Evolutionary conservation across 805 yeast genomes (phyloP).

Genomic region (Kazachstania psychrophila): DNA sequence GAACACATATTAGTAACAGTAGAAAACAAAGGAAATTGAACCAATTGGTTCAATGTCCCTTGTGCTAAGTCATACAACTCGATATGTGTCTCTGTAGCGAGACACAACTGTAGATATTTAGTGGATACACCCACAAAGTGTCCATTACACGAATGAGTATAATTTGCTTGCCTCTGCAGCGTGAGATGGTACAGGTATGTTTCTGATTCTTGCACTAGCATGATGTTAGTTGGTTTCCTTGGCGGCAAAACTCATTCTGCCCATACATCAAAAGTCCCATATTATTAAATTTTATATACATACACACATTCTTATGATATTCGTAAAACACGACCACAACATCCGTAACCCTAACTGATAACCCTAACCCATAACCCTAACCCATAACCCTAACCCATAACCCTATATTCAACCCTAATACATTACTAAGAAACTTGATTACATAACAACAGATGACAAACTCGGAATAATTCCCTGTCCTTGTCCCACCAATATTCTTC

Average conservation of each 20-base stretch:
- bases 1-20: slow-evolving; percentile 44
- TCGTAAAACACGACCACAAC: too few species aligned
- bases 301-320: too few species aligned
- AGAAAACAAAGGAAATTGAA: slow-evolving; percentile 45
- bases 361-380: too few species aligned
- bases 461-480: too few species aligned
- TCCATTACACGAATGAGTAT: slow-evolving; percentile 53
- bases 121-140: slow-evolving; percentile 42
- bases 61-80: slow-evolving; percentile 37
- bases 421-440: too few species aligned
- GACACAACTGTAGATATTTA: slow-evolving; percentile 17
- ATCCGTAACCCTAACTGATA: too few species aligned
- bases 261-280: background rate
- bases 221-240: background rate
- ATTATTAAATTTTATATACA: too few species aligned
- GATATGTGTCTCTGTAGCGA: slow-evolving; percentile 25
- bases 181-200: slow-evolving; percentile 54
- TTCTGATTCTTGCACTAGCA: slow-evolving; percentile 16
- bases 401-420: too few species aligned
- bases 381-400: too few species aligned
- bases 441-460: too few species aligned
- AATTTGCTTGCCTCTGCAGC: slow-evolving; percentile 49
- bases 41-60: slow-evolving; percentile 43
- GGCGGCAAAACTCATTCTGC: background rate
- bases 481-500: too few species aligned